Percentiles rank a stretch among this genome's conserved stretches.
Evolutionary conservation across 306 rosid genomes (phyloP).

Genomic region (Astragalus membranaceus): DNA sequence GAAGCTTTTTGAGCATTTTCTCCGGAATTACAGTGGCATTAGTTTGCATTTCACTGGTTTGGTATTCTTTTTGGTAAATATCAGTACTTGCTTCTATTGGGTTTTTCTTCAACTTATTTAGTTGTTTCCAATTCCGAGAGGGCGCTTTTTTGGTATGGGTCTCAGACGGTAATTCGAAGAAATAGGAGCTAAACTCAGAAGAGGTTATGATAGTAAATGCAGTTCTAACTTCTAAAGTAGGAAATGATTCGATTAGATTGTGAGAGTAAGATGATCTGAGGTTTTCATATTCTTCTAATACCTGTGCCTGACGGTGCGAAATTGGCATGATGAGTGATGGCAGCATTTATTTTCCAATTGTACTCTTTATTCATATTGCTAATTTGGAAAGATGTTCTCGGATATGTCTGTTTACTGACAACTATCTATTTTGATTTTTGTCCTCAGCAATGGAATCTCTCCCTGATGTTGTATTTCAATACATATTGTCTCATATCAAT

Average conservation of each 20-base stretch:
- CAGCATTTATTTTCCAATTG: not conserved
- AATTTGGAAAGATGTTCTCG: not conserved
- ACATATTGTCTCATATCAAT: conserved; percentile 54
- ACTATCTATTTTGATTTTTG: conserved; percentile 17
- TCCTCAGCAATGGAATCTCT: conserved; percentile 61
- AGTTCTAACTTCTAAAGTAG: not conserved
- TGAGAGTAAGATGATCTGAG: not conserved
- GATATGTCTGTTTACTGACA: not conserved
- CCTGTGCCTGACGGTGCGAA: not conserved
- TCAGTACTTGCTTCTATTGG: not conserved
- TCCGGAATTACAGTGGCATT: no score
- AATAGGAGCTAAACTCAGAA: not conserved
- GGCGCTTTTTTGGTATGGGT: not conserved
- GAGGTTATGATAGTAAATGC: not conserved
- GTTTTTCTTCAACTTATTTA: not conserved
- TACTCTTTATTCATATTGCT: not conserved
- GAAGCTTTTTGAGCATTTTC: no score
- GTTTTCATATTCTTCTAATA: not conserved
- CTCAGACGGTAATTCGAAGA: not conserved
- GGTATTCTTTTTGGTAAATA: not conserved
- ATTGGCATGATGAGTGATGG: not conserved
- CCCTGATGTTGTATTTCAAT: conserved; percentile 81
- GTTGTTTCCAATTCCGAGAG: not conserved
- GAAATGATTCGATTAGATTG: not conserved
- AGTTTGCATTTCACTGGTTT: no score